Evolutionary conservation across 2,329 filamentous ascomycete genomes (phyloP), one percentile per base, ranked within the genome.

Genomic region (Plenodomus tracheiphilus): DNA sequence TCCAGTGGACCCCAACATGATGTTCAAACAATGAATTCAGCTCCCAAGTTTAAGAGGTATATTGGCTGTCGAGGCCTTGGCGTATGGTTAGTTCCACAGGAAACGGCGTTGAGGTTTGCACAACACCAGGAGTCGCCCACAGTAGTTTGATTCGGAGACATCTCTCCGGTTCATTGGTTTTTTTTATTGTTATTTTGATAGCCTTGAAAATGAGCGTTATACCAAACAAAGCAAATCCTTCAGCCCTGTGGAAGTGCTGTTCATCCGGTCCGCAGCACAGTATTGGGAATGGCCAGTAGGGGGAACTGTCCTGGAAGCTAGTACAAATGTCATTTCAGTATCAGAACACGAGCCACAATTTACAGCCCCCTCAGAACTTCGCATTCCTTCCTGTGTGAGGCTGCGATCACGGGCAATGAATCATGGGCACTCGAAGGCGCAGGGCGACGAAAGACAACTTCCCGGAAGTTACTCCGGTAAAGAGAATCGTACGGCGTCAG

Each of bases 1-100:
- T 47, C 66, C 64, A 16, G 64, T 70, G 34, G 67, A 71, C 51
- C 67, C 68, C 17, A 59, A 61, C 13, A 70, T 71, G 66, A 64
- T 66, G 51, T 71, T 61, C 47, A 70, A 71, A 51, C 61, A 64
- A 43, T 54, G 51, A 53, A 35, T 41, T 32, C 22, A 43, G 47
- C 32, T 42, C 41, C 32, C 45, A 30, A 22, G 25, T 32, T 36
- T 25, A 45, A 20, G 25, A 34, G 41, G 25, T 37, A 8, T 20
- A 37, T 37, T 7, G 18, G 18, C 35, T 15, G 18, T 37, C 11
- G 35, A 7, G 16, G 18, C 35, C 18, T 3, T 37, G 35, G 28
- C 28, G 28, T 15, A 32, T 15, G 7, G 13, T 32, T 32, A 32
- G 28, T 32, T 32, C 11, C 11, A 32, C 35, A 16, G 35, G 35